Evolutionary conservation across 768 basidiomycete genomes (phyloP).

Genomic region (Cyathus striatus): DNA sequence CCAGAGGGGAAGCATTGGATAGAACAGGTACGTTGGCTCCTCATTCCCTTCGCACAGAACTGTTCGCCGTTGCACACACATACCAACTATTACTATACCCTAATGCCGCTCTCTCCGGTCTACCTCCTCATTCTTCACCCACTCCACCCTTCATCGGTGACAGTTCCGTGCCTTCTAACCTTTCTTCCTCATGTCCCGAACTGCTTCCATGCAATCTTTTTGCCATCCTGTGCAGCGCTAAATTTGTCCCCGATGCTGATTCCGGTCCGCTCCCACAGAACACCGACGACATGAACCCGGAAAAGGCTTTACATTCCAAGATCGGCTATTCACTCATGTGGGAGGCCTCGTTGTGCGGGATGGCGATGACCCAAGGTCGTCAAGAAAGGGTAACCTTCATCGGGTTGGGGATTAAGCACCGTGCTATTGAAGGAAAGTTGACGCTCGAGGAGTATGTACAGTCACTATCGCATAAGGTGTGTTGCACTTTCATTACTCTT

Average conservation of each 20-base stretch:
- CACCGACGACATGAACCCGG: slow-evolving; percentile 56
- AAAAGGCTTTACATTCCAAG: slow-evolving; percentile 64
- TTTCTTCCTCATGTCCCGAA: too few relatives aligned
- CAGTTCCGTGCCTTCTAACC: too few relatives aligned
- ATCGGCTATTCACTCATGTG: slow-evolving; percentile 76
- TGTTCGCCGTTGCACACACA: too few relatives aligned
- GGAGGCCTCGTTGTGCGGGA: slow-evolving; percentile 69
- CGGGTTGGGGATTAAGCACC: slow-evolving; percentile 72
- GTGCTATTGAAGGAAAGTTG: slow-evolving; percentile 58
- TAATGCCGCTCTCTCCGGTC: too few relatives aligned
- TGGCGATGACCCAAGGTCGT: slow-evolving; percentile 80
- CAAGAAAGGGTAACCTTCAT: slow-evolving; percentile 76
- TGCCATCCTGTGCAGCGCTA: too few relatives aligned
- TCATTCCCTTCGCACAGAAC: neutral
- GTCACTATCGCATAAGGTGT: slow-evolving; percentile 71
- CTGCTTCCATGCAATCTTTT: too few relatives aligned
- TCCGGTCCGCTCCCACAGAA: too few relatives aligned
- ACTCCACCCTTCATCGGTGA: too few relatives aligned
- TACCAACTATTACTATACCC: too few relatives aligned
- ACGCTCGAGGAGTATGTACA: slow-evolving; percentile 63
- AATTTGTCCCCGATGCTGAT: too few relatives aligned
- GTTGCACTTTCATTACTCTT: too few relatives aligned
- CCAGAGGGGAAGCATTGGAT: slow-evolving; percentile 76
- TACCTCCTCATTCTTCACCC: too few relatives aligned
- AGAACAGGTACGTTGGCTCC: slow-evolving; percentile 48